Base-by-base conservation (phyloP, 1,139 yeast genomes). In the Debaryomycetaceae sp. region DNA sequence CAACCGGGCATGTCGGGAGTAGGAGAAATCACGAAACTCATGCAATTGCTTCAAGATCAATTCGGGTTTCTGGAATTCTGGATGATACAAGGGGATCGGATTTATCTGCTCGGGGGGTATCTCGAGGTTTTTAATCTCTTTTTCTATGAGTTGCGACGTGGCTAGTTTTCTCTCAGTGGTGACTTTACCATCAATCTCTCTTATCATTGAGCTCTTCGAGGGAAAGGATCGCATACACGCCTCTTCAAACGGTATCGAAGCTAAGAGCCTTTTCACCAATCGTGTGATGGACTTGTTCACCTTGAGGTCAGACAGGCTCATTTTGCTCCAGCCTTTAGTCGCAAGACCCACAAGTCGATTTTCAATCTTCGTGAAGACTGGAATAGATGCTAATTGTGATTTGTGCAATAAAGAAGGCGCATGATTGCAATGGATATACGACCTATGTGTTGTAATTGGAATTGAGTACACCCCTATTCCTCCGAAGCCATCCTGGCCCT, bases 401-500 rank as follows among this genome's bases (percentile, higher is more conserved):
- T 56, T 45, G 42, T 60, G 56, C 29, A 72, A 58, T 2, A 61
- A 45, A 6, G 59, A 46, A 1, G 75, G 73, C 37, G 73, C 66
- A 55, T 83, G 86, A 57, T 81, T 77, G 61, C 84, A 84, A 55
- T 81, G 78, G 11, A 84, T 62, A 57, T 72, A 84, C 5, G 84
- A 75, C 48, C 73, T 74, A 40, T 69, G 60, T 4, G 78, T 69
- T 5, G 87, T 83, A 20, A 85, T 67, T 5, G 93, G 93, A 6
- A 84, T 64, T 8, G 84, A 67, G 65, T 27, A 27, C 4, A 27
- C 31, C 31, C 11, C 31, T 27, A 27, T 27, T 27, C 31, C 11
- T 4, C 31, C 11, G 4, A 11, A 7, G 31, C 11, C 11, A 3
- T 11, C 31, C 11, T 27, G 11, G 11, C 11, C 31, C 11, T 7